Base-by-base conservation (phyloP, 495 filamentous ascomycete genomes). In the Aspergillus olivimuriae region DNA sequence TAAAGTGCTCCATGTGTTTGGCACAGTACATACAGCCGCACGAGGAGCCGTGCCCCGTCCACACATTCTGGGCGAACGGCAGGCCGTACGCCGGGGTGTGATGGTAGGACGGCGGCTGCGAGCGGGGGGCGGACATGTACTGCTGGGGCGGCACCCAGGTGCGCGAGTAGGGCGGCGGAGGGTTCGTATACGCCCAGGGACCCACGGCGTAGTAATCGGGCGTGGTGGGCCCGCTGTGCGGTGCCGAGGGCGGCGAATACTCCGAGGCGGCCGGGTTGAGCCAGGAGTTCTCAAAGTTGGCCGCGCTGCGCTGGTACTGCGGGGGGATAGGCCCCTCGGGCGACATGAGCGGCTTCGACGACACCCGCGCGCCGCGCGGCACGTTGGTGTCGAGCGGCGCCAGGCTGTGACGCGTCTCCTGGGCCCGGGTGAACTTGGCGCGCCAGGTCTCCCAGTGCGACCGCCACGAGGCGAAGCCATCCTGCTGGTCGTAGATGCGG, bases 371-470 rank as follows among this genome's bases (percentile, higher is more conserved):
- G 36, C 68, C 63, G 14, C 77, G 69, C 33, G 72, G 55, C 21
- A 81, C 57, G 33, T 82, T 82, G 46, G 85, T 81, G 56, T 89
- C 82, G 49, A 91, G 74, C 15, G 86, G 81, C 14, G 82, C 74
- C 47, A 90, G 70, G 24, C 78, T 68, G 31, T 80, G 75, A 43
- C 69, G 69, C 48, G 78, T 65, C 56, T 65, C 66, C 39, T 77
- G 65, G 21, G 69, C 55, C 47, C 75, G 70, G 47, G 76, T 66
- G 42, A 82, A 79, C 63, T 78, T 77, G 47, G 73, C 69, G 44
- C 82, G 71, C 80, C 85, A 95, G 24, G 77, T 80, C 31, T 86
- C 71, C 94, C 94, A 99, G 68, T 82, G 87, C 39, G 76, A 71
- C 40, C 82, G 72, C 87, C 91, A 96, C 11, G 83, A 78, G 17